phyloP scores from a whole-genome alignment of 768 basidiomycete species.

The Phaeotremella fagi region DNA sequence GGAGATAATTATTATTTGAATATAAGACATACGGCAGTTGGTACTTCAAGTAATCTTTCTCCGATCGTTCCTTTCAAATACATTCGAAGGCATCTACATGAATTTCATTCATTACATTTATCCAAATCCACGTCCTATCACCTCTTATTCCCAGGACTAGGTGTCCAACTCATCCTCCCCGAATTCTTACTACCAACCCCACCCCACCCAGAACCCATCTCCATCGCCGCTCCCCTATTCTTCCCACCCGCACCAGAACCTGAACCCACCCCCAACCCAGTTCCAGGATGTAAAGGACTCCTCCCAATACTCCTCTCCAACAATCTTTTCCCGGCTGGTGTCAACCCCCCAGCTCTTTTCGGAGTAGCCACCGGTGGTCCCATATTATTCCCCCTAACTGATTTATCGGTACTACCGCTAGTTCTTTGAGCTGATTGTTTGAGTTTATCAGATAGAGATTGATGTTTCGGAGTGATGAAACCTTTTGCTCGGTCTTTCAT shows the following conservation, averaged over 20 bases:
- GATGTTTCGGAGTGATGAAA: constrained; percentile 15
- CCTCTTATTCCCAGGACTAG: not conserved
- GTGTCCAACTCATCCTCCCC: not conserved
- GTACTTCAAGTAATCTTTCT: no score
- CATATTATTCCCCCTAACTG: constrained; percentile 61
- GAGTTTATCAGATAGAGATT: constrained; percentile 44
- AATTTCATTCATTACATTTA: no score
- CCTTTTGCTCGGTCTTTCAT: constrained; percentile 54
- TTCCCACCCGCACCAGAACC: constrained; percentile 19
- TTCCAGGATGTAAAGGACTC: constrained; percentile 15
- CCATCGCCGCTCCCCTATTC: constrained; percentile 38
- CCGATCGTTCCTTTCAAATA: no score
- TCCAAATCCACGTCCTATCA: no score
- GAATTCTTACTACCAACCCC: not conserved
- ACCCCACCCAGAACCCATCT: constrained; percentile 28
- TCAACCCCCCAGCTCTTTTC: constrained; percentile 67
- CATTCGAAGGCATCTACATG: no score
- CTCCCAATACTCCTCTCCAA: constrained; percentile 54
- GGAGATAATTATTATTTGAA: no score
- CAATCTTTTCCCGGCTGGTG: constrained; percentile 76
- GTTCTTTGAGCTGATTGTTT: constrained; percentile 47
- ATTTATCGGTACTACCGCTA: constrained; percentile 36
- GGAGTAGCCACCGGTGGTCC: constrained; percentile 73
- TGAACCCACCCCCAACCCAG: constrained; percentile 9
- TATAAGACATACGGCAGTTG: no score